phyloP scores from a whole-genome alignment of 345 rosid species.

The Toxicodendron radicans region DNA sequence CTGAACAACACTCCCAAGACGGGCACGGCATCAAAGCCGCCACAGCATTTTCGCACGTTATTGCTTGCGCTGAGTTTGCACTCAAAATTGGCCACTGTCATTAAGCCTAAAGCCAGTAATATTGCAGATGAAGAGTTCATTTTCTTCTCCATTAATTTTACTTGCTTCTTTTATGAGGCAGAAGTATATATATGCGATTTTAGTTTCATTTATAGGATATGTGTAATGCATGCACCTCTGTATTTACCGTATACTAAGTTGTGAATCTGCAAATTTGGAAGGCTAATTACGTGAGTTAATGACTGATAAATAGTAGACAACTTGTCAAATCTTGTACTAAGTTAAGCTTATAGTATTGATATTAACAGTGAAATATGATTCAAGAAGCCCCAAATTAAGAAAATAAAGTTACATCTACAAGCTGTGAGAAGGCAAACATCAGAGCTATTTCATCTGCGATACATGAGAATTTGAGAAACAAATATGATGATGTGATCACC shows the following conservation, averaged over 20 bases:
- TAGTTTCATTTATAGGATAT: no score
- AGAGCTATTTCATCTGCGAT: not conserved
- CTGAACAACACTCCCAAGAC: not conserved
- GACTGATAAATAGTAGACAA: not conserved
- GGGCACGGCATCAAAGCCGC: not conserved
- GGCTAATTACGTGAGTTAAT: not conserved
- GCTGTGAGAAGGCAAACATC: not conserved
- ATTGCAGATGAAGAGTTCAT: not conserved
- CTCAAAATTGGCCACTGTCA: not conserved
- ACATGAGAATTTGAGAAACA: not conserved
- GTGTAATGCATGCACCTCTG: not conserved
- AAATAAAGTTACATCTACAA: not conserved
- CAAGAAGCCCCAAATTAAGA: not conserved
- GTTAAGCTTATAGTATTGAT: not conserved
- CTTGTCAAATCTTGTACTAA: not conserved
- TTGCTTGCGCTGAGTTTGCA: conserved; percentile 1
- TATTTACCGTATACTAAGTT: not conserved
- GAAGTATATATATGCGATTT: no score
- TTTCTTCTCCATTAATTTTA: conserved; percentile 3
- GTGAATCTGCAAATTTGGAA: not conserved
- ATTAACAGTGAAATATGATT: not conserved
- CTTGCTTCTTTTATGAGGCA: not conserved
- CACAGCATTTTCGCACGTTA: not conserved
- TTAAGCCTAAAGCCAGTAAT: not conserved
- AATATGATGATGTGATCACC: not conserved